A percentile compares a stretch with the other conserved stretches of the same genome.
phyloP scores from a whole-genome alignment of 169 alveolate genomes.

The Plasmodium chabaudi region DNA sequence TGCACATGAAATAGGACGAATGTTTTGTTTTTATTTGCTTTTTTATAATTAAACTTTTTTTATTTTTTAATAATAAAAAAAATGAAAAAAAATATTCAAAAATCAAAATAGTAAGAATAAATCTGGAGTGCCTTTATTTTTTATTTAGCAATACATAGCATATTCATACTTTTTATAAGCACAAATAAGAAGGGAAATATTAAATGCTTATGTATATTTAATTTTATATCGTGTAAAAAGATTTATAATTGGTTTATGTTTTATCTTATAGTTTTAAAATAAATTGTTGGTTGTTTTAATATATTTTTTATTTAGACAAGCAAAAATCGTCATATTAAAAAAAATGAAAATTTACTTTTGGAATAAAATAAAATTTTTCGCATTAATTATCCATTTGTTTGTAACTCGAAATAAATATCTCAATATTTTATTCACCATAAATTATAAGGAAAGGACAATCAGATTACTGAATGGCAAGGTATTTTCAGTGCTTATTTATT shows the following conservation, averaged over 20 bases:
- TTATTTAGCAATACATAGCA: neutral
- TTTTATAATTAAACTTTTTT: neutral
- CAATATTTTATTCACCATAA: neutral
- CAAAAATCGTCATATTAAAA: neutral
- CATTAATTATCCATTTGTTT: constrained; percentile 14
- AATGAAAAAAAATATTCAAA: neutral
- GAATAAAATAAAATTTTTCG: constrained; percentile 9
- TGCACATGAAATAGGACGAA: constrained; percentile 39
- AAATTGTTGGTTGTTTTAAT: neutral
- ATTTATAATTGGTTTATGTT: too few species aligned
- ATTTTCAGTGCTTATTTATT: neutral
- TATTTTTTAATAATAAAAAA: constrained; percentile 8
- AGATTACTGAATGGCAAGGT: constrained; percentile 35
- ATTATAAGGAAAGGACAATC: neutral
- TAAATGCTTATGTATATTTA: too few species aligned
- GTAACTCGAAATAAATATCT: constrained; percentile 12
- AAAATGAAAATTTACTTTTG: constrained; percentile 7
- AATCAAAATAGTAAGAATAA: neutral
- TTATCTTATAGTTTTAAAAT: too few species aligned
- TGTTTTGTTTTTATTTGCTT: constrained; percentile 32
- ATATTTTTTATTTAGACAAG: neutral
- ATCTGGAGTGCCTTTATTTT: neutral
- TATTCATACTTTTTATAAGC: too few species aligned
- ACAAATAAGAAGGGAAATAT: too few species aligned
- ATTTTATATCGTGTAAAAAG: too few species aligned